Percentiles rank a stretch among this genome's conserved stretches.
These are phyloP conservation scores for Lactarius quietus DNA, from an alignment of 768 basidiomycete species.

Conservation along the genomic window DNA sequence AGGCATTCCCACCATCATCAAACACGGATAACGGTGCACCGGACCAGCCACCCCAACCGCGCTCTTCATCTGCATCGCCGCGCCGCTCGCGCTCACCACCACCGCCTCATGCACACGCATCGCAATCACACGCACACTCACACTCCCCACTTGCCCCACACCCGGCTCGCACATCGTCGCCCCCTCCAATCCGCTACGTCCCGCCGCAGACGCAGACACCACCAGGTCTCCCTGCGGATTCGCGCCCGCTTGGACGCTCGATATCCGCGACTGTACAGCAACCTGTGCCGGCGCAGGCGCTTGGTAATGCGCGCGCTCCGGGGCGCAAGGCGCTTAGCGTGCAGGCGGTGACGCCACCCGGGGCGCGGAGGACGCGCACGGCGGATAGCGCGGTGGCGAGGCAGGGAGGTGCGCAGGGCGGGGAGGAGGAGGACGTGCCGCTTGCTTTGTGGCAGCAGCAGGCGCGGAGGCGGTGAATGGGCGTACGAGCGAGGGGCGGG, in stretches of 20 bases:
- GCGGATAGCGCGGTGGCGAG: too few relatives aligned
- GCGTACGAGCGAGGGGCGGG: too few relatives aligned
- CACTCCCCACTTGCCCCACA: slow-evolving; percentile 13
- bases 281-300: slow-evolving; percentile 25
- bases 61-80: slow-evolving; percentile 59
- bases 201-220: background rate
- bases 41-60: slow-evolving; percentile 34
- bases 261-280: slow-evolving; percentile 61
- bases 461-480: slow-evolving; percentile 12
- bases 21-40: too few relatives aligned
- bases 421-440: slow-evolving; percentile 78
- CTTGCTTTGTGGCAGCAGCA: slow-evolving; percentile 68
- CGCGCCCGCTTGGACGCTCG: slow-evolving; percentile 59
- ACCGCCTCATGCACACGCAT: slow-evolving; percentile 25
- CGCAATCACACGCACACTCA: slow-evolving; percentile 32
- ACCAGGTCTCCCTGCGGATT: slow-evolving; percentile 11
- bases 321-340: slow-evolving; percentile 61
- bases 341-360: slow-evolving; percentile 53
- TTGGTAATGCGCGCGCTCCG: slow-evolving; percentile 39
- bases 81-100: slow-evolving; percentile 26
- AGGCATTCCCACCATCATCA: slow-evolving; percentile 26
- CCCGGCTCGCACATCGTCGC: background rate
- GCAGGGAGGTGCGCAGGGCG: too few relatives aligned
- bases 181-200: slow-evolving; percentile 4
- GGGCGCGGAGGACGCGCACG: too few relatives aligned